Base-by-base conservation (phyloP, 2,329 filamentous ascomycete genomes). In the Aspergillus sp. region DNA sequence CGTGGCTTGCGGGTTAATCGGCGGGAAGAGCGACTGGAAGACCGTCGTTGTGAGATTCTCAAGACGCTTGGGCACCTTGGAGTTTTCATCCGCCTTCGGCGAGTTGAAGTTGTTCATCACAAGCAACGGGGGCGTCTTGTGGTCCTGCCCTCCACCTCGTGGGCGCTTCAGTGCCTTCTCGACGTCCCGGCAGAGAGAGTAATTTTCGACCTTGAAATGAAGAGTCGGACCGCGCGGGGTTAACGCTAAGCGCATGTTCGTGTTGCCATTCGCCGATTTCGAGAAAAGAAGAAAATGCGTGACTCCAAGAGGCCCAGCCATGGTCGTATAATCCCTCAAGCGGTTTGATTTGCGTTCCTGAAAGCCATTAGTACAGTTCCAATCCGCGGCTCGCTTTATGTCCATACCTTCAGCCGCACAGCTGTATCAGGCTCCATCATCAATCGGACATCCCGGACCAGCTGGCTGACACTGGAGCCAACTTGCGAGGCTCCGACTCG, bases 351-450 rank as follows among this genome's bases (percentile, higher is more conserved):
- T 79, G 44, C 91, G 74, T 67, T 96, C 89, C 66, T 71, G 35
- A 11, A 32, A 28, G 17, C 28, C 13, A 16, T 24, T 5, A 16
- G 12, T 25, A 17, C 26, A 40, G 33, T 35, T 15, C 13, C 11
- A 25, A n/a, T 13, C 19, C 10, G 12, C 22, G n/a, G n/a, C n/a
- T 24, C 2, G n/a, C 22, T 24, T 7, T 7, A 7, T 24, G 7
- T 4, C 10, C 48, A 22, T 55, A 72, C 71, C 67, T 86, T 93
- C 45, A 98, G 61, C 37, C 89, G 75, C 40, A 80, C 81, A 3
- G 91, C 91, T 3, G 91, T 98, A 33, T 86, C 84, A 1, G 91
- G 91, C 62, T 96, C 86, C 86, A 98, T 93, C 66, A 96, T 89
- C 34, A 73, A 72, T 49, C 91, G 79, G 37, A 96, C 83, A 65